phyloP scores from a whole-genome alignment of 164 flowering plant species.

The Cinnamomum micranthum region DNA sequence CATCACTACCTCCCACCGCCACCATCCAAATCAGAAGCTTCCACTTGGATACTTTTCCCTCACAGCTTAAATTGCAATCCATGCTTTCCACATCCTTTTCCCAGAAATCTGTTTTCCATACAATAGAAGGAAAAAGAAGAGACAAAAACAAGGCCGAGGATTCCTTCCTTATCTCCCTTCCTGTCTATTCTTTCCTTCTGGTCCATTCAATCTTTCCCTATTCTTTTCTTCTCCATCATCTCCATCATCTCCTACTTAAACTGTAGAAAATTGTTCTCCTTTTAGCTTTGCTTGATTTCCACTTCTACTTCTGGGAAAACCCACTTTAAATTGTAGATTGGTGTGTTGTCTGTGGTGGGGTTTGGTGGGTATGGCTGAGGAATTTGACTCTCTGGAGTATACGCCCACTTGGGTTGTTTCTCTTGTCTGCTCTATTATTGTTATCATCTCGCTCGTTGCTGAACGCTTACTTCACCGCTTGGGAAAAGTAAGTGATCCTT shows the following conservation, averaged over 20 bases:
- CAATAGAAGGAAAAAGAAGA: background rate
- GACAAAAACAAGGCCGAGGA: background rate
- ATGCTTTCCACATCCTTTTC: background rate
- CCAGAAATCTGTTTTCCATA: background rate
- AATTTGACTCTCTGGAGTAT: slow-evolving; percentile 46
- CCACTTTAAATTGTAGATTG: background rate
- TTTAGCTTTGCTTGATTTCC: background rate
- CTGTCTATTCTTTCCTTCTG: background rate
- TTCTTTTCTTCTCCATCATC: background rate
- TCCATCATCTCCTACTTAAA: background rate
- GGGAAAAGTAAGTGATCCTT: slow-evolving; percentile 36
- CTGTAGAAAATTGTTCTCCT: background rate
- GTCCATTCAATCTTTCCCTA: background rate
- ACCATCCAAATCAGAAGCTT: background rate
- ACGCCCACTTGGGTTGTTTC: slow-evolving; percentile 95
- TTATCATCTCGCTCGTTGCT: slow-evolving; percentile 55
- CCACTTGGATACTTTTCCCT: background rate
- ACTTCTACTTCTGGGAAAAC: background rate
- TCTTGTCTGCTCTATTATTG: slow-evolving; percentile 69
- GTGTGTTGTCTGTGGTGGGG: background rate
- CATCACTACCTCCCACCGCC: too few relatives aligned
- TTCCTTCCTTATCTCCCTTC: background rate
- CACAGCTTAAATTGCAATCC: background rate
- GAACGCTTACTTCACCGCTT: slow-evolving; percentile 64
- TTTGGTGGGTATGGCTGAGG: slow-evolving; percentile 6